These are phyloP conservation scores for Daldinia sp. DNA, from an alignment of 2,329 filamentous ascomycete genomes.

Conservation along the genomic window DNA sequence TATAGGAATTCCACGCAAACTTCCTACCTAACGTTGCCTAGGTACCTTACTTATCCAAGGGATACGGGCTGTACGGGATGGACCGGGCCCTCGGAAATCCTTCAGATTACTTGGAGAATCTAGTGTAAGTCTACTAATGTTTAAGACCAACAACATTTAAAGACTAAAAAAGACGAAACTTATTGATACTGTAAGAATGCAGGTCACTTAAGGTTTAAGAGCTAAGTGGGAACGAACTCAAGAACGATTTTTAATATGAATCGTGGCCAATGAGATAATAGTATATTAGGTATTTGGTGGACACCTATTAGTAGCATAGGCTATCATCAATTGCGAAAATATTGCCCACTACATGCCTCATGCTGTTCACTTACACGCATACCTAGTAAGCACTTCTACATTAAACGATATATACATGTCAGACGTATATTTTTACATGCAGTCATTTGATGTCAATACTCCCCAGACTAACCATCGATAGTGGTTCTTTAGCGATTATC, in stretches of 20 bases:
- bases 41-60: neutral
- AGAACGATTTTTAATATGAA: slow-evolving; percentile 20
- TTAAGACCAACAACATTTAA: slow-evolving; percentile 10
- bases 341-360: slow-evolving; percentile 24
- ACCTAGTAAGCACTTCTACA: neutral
- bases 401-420: slow-evolving; percentile 10
- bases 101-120: neutral
- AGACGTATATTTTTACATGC: neutral
- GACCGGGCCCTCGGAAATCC: slow-evolving; percentile 4
- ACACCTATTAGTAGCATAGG: neutral
- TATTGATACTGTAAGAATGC: slow-evolving; percentile 27
- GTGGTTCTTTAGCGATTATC: slow-evolving; percentile 8
- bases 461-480: slow-evolving; percentile 15
- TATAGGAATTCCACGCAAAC: neutral
- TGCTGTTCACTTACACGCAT: slow-evolving; percentile 1
- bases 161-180: neutral
- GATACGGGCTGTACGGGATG: neutral
- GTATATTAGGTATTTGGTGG: neutral
- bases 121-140: slow-evolving; percentile 8
- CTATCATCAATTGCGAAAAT: slow-evolving; percentile 13
- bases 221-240: slow-evolving; percentile 3
- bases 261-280: slow-evolving; percentile 30
- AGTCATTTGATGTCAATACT: slow-evolving; percentile 28
- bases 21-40: neutral
- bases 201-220: slow-evolving; percentile 17